Conservation (phyloP, 2,329 filamentous ascomycete species). For the Stachybotrys echinatus region DNA sequence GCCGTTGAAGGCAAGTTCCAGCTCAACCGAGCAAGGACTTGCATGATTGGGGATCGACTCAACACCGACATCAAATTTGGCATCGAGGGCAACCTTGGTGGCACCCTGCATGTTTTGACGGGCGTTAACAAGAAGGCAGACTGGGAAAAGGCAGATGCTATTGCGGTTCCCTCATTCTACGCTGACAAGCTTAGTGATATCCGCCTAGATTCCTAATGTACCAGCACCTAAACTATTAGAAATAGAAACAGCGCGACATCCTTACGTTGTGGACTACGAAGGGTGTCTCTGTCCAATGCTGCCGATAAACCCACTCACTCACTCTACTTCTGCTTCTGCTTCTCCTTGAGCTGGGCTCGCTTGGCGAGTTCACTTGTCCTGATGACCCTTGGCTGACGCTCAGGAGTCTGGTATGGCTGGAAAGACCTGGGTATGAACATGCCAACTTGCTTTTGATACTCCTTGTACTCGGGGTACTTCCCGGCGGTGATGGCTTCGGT, state of each 20-base stretch:
- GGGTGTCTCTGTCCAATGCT: not conserved
- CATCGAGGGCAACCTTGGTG: constrained; percentile 82
- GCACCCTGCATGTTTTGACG: constrained; percentile 85
- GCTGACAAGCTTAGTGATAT: constrained; percentile 82
- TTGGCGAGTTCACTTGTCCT: constrained; percentile 46
- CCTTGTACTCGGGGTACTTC: constrained; percentile 84
- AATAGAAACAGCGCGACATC: constrained; percentile 10
- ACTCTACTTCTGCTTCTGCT: constrained; percentile 19
- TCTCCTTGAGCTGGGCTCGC: constrained; percentile 35
- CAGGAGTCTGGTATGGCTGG: constrained; percentile 34
- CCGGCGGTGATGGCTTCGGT: constrained; percentile 74
- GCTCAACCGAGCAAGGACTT: constrained; percentile 76
- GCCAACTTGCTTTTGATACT: constrained; percentile 78
- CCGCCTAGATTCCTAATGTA: constrained; percentile 14
- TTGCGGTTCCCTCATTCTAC: constrained; percentile 74
- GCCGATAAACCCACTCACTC: not conserved
- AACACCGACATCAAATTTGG: constrained; percentile 97
- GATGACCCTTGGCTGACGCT: constrained; percentile 37
- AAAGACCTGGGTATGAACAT: constrained; percentile 68
- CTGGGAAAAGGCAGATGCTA: constrained; percentile 63
- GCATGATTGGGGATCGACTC: constrained; percentile 92
- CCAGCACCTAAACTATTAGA: constrained; percentile 5
- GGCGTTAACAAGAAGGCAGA: constrained; percentile 85
- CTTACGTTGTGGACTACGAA: too few species aligned
- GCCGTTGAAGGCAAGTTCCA: constrained; percentile 94